Conservation (phyloP, 208 protist genomes). For the Porcisia deanei region DNA sequence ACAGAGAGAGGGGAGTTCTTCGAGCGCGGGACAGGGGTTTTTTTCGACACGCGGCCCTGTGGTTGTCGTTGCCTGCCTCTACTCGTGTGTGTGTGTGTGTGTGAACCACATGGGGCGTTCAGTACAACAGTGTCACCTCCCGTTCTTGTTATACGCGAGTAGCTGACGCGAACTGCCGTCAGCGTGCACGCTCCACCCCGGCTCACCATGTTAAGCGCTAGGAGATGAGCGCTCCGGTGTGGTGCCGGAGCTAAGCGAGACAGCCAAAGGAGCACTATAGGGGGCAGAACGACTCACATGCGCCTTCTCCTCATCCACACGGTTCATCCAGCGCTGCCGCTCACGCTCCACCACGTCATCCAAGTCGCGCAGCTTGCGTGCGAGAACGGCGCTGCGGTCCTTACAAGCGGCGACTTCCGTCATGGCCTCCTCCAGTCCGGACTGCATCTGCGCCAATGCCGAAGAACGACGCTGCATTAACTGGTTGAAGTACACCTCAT, state of each 20-base stretch:
- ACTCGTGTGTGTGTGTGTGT: background rate
- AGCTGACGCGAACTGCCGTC: constrained; percentile 21
- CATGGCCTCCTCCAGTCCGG: constrained; percentile 63
- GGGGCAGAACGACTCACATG: constrained; percentile 40
- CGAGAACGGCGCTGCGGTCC: constrained; percentile 60
- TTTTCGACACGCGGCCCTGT: background rate
- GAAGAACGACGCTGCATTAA: constrained; percentile 68
- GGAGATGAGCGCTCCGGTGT: constrained; percentile 26
- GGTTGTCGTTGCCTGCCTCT: background rate
- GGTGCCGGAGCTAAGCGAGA: constrained; percentile 19
- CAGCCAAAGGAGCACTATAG: constrained; percentile 18
- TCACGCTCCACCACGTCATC: constrained; percentile 71
- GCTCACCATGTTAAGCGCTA: constrained; percentile 8
- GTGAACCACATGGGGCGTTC: background rate
- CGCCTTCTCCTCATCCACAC: constrained; percentile 68
- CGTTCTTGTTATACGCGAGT: constrained; percentile 9
- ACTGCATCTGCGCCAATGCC: constrained; percentile 60
- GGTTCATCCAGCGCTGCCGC: constrained; percentile 61
- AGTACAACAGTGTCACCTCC: background rate
- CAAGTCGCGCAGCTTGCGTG: constrained; percentile 63
- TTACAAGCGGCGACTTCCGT: constrained; percentile 63
- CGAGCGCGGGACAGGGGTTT: background rate
- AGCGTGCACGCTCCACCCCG: constrained; percentile 16
- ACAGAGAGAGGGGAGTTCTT: background rate
- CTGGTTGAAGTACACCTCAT: constrained; percentile 85